These are phyloP conservation scores for Podila verticillata DNA, from an alignment of 192 early-diverging fungal genomes.

Conservation along the genomic window DNA sequence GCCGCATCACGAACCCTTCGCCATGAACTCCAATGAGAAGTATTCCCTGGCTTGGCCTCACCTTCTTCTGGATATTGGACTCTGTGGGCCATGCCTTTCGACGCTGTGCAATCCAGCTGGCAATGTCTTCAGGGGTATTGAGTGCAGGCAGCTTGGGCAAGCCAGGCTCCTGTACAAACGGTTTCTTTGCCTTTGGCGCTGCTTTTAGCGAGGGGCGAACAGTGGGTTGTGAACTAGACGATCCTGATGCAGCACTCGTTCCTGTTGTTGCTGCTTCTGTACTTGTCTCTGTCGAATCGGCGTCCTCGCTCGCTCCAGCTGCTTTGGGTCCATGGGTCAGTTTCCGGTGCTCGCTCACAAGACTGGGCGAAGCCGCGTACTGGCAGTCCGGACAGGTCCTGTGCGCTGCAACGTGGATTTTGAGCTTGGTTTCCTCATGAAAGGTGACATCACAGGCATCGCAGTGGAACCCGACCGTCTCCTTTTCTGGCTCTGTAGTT, in stretches of 20 bases:
- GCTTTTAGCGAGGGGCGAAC: neutral
- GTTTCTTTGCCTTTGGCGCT: neutral
- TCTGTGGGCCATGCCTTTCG: slow-evolving; percentile 40
- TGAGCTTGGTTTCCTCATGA: slow-evolving; percentile 35
- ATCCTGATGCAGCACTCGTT: neutral
- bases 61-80: slow-evolving; percentile 45
- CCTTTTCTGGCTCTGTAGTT: neutral
- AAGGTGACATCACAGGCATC: slow-evolving; percentile 47
- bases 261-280: neutral
- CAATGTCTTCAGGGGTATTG: slow-evolving; percentile 51
- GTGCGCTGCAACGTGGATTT: slow-evolving; percentile 25
- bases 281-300: neutral
- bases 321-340: slow-evolving; percentile 23
- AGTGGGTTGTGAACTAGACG: neutral
- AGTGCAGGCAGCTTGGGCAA: neutral
- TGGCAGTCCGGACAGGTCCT: slow-evolving; percentile 41
- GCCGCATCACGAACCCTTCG: neutral
- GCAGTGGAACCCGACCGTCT: slow-evolving; percentile 29
- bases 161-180: neutral
- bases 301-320: neutral
- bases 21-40: neutral
- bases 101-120: slow-evolving; percentile 41
- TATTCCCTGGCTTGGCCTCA: neutral
- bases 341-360: slow-evolving; percentile 41
- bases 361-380: slow-evolving; percentile 36